Conservation (phyloP, 2,329 filamentous ascomycete species). For the Drechslerella coelobrocha region DNA sequence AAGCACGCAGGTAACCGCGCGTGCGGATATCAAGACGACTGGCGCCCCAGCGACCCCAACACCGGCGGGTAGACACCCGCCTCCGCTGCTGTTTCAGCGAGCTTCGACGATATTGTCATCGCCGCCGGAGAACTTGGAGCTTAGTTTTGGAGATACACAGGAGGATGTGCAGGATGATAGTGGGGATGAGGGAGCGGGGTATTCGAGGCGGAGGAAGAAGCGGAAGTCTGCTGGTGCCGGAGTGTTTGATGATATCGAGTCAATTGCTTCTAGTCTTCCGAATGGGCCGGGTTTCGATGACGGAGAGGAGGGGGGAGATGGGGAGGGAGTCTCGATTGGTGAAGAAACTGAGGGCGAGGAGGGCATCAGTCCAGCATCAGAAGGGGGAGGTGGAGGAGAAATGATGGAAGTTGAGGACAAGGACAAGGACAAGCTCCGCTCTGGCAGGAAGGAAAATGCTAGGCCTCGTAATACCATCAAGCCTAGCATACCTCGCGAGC, state of each 20-base stretch:
- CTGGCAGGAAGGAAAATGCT: constrained; percentile 22
- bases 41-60: constrained; percentile 33
- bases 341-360: not conserved
- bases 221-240: constrained; percentile 12
- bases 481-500: not conserved
- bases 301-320: constrained; percentile 1
- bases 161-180: constrained; percentile 48
- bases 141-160: constrained; percentile 48
- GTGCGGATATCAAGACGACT: not conserved
- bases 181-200: not conserved
- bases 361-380: too few relatives aligned
- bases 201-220: constrained; percentile 17
- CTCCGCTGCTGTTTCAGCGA: constrained; percentile 10
- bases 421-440: not conserved
- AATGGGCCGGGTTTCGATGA: constrained; percentile 9
- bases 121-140: constrained; percentile 30
- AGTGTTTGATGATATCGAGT: constrained; percentile 47
- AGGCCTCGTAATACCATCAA: not conserved
- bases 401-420: not conserved
- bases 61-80: constrained; percentile 7
- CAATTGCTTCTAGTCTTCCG: constrained; percentile 44
- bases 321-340: not conserved
- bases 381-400: not conserved
- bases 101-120: constrained; percentile 31
- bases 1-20: too few relatives aligned